Evolutionary conservation across 225 moss, liverwort and hornwort species (phyloP), one percentile per base, ranked within the genome.

Genomic region (Sphagnum contortum): DNA sequence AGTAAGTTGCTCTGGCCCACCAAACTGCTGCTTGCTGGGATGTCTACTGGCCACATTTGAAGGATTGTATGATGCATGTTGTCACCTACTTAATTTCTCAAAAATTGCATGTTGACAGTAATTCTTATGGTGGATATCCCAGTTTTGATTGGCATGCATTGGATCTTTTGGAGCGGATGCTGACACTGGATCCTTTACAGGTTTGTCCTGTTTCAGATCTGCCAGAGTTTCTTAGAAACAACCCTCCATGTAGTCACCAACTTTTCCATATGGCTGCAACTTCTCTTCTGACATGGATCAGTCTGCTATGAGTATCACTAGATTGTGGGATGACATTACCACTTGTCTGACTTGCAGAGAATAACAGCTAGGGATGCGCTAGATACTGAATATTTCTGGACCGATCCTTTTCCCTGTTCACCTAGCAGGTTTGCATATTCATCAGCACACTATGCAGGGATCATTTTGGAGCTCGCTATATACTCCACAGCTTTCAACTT

Each of bases 341-440:
- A 44, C 3, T 58, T 13, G 44, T 53, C 29, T 48, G 12, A 6
- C 69, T 63, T 80, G 70, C 89, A 91, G 94, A 85, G 94, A 61
- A 89, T 94, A 57, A 82, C 78, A 58, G 94, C 94, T 4, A 85
- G 83, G 77, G 94, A 94, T 81, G 91, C 94, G 29, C 70, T 94
- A 73, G 94, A 94, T 72, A 91, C 94, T 12, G 94, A 94, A 74
- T 94, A 94, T 70, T 94, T 94, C 51, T 94, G 94, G 94, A 80
- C 76, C 3, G 94, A 94, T 70, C 94, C 94, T 4, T 75, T 89
- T 61, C 94, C 94, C 5, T 94, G 94, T 72, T 66, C 59, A 54
- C 87, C 94, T 49, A 87, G 78, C 77, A 94, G 91, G 94, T 94
- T 60, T 8, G 60, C 57, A 10, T 6, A 9, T 5, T 12, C 3